These are phyloP conservation scores for Penicillium sp. DNA, from an alignment of 2,329 filamentous ascomycete genomes.

Conservation along the genomic window DNA sequence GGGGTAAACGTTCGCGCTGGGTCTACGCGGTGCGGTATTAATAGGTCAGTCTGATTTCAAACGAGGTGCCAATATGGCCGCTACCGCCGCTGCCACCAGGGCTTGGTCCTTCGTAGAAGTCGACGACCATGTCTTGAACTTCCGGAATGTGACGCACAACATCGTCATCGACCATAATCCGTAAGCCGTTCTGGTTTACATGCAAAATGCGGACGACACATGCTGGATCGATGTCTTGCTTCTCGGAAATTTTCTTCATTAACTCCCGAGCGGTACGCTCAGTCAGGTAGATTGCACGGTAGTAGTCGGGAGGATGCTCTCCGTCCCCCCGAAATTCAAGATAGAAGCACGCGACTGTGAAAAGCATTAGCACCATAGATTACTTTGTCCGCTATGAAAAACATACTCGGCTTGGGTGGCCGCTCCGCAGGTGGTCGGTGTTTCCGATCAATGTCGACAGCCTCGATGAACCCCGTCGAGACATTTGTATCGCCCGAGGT, in stretches of 20 bases:
- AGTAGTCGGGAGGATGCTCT: constrained; percentile 59
- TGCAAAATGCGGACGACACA: constrained; percentile 71
- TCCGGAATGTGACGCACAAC: constrained; percentile 80
- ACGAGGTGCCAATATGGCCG: constrained; percentile 20
- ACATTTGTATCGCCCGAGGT: constrained; percentile 29
- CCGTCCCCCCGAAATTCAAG: constrained; percentile 59
- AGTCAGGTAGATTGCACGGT: constrained; percentile 82
- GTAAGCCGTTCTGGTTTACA: constrained; percentile 70
- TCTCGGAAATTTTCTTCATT: constrained; percentile 68
- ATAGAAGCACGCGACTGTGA: constrained; percentile 81
- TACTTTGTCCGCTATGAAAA: neutral
- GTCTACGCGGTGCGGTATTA: constrained; percentile 33
- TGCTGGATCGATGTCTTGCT: constrained; percentile 75
- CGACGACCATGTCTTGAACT: constrained; percentile 81
- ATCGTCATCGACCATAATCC: constrained; percentile 88
- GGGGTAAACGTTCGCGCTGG: neutral
- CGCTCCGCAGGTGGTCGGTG: constrained; percentile 78
- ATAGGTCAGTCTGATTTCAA: constrained; percentile 56
- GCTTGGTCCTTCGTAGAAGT: constrained; percentile 58
- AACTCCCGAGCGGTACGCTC: constrained; percentile 75
- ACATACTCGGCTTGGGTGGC: constrained; percentile 63
- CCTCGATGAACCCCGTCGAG: constrained; percentile 83
- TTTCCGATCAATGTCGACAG: constrained; percentile 82
- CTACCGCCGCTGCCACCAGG: constrained; percentile 7
- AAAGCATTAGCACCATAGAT: constrained; percentile 31